These are phyloP conservation scores for Monilinia fructigena DNA, from an alignment of 2,329 filamentous ascomycete species.

Conservation along the genomic window DNA sequence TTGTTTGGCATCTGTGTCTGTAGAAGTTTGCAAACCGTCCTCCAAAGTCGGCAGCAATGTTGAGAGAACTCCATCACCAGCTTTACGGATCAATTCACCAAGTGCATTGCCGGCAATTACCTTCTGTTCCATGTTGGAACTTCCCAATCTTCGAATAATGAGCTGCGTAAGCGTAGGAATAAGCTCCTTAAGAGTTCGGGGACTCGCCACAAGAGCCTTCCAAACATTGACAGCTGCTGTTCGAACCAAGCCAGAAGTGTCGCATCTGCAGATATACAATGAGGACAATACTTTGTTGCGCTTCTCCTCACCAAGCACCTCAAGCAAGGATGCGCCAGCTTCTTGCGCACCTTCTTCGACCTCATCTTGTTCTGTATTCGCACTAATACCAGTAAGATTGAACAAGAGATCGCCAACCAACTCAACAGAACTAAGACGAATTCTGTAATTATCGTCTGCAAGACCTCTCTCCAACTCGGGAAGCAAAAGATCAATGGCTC, in stretches of 20 bases:
- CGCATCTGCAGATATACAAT: slow-evolving; percentile 94
- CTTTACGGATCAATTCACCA: slow-evolving; percentile 94
- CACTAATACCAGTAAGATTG: slow-evolving; percentile 92
- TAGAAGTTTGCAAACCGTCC: slow-evolving; percentile 82
- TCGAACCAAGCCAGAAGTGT: slow-evolving; percentile 89
- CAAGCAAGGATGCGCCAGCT: slow-evolving; percentile 87
- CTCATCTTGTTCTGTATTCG: slow-evolving; percentile 74
- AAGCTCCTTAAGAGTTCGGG: slow-evolving; percentile 89
- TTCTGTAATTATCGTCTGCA: slow-evolving; percentile 96
- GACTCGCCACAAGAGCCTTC: slow-evolving; percentile 94
- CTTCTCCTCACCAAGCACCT: slow-evolving; percentile 92
- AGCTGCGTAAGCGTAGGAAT: slow-evolving; percentile 93
- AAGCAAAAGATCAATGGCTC: slow-evolving; percentile 88
- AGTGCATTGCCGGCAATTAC: slow-evolving; percentile 96
- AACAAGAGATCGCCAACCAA: slow-evolving; percentile 95
- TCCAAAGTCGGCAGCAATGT: slow-evolving; percentile 88
- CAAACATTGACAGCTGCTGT: slow-evolving; percentile 88
- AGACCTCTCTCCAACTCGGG: slow-evolving; percentile 94
- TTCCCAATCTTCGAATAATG: slow-evolving; percentile 89
- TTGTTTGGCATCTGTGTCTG: slow-evolving; percentile 89
- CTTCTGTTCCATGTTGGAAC: slow-evolving; percentile 97
- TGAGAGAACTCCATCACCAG: slow-evolving; percentile 87
- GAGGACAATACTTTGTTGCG: slow-evolving; percentile 97
- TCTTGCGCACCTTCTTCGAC: slow-evolving; percentile 79
- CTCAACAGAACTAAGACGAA: slow-evolving; percentile 96